Base-by-base conservation (phyloP, 208 protist genomes). In the Blechomonas ayalai region DNA sequence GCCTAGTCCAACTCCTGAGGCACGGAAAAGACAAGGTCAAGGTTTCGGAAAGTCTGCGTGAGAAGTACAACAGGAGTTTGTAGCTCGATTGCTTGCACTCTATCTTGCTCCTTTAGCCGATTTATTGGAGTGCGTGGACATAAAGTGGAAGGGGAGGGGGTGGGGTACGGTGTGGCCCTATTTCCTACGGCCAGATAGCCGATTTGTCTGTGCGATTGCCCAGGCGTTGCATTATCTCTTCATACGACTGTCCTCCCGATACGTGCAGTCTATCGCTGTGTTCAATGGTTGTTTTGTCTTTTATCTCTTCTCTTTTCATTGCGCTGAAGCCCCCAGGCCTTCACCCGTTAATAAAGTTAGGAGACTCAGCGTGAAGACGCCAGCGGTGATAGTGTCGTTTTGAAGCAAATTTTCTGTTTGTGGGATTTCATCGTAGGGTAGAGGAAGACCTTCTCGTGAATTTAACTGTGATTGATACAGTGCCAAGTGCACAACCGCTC, bases 1-100 rank as follows among this genome's bases (percentile, higher is more conserved):
- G 81, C 18, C 64, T 88, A 18, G 62, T 77, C 10, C 68, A 82
- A 48, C 23, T 94, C 34, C 70, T 90, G 42, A 68, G 78, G 22
- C 73, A 80, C 27, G 81, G 79, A 4, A 13, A 36, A 7, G 76
- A 94, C 32, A 60, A 65, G 27, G 47, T 74, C 31, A 64, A 61
- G 29, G 62, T 94, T 2, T 66, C 68, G 4, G 68, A 57, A 9
- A 42, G 42, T 22, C 12, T 81, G 16, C 59, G 57, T 31, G 70
- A 54, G 9, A 79, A 81, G 43, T 93, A 73, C 60, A 75, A 37
- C 36, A 67, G 62, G 25, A 49, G 51, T 15, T 51, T 90, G 23
- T 87, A 79, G 59, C 43, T 28, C 34, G 4, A 12, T 31, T 25
- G 25, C 31, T 10, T 50, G 9, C 13, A 37, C 13, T 2, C 40